A percentile compares a stretch with the other conserved stretches of the same genome.
phyloP scores from a whole-genome alignment of 225 moss, liverwort and hornwort species.

The Physcomitrium patens region DNA sequence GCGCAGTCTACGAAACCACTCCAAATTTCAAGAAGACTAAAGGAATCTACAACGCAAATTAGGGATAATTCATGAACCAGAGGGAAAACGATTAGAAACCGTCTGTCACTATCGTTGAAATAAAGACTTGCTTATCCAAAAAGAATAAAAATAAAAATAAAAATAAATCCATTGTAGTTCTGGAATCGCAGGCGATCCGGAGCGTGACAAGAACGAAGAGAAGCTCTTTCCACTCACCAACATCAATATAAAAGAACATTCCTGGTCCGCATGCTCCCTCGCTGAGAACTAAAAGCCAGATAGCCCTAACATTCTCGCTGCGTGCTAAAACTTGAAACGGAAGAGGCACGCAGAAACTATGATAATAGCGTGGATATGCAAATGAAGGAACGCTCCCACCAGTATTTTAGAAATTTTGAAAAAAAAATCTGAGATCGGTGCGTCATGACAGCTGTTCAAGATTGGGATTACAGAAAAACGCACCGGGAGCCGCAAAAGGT shows the following conservation, averaged over 20 bases:
- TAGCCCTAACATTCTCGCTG: constrained; percentile 35
- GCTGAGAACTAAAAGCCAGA: constrained; percentile 31
- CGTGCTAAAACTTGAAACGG: constrained; percentile 38
- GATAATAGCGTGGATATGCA: background rate
- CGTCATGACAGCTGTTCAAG: too few relatives aligned
- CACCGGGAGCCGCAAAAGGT: too few relatives aligned
- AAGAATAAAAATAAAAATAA: background rate
- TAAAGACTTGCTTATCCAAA: constrained; percentile 14
- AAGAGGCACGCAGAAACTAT: constrained; percentile 32
- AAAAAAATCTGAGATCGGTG: background rate
- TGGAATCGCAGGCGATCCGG: background rate
- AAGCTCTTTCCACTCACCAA: constrained; percentile 36
- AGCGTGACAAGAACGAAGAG: constrained; percentile 5
- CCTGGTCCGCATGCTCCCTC: constrained; percentile 27
- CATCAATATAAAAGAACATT: constrained; percentile 20
- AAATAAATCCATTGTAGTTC: constrained; percentile 1
- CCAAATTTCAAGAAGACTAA: constrained; percentile 19
- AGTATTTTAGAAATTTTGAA: background rate
- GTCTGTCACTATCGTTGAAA: background rate
- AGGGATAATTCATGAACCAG: constrained; percentile 16
- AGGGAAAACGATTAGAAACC: background rate
- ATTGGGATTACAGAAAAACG: too few relatives aligned
- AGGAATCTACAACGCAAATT: constrained; percentile 23
- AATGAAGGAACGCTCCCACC: background rate
- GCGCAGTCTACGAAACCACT: constrained; percentile 25